Evolutionary conservation across 129 eudicot species (phyloP).

Genomic region (Flaveria brownii): DNA sequence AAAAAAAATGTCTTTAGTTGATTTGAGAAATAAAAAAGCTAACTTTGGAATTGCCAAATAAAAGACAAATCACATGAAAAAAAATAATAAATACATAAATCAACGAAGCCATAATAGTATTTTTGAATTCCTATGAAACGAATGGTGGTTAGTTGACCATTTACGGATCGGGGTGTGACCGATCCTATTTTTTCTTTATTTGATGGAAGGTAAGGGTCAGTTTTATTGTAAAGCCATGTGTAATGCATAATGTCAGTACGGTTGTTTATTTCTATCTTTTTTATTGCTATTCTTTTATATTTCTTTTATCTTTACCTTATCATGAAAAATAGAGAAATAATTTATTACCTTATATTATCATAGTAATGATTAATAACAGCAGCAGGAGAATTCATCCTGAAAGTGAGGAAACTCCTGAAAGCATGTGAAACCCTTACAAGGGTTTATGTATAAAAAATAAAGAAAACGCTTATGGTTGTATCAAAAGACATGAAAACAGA

Average conservation of each 20-base stretch:
- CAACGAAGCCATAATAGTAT: background rate
- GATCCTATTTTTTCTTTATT: background rate
- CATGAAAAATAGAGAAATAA: background rate
- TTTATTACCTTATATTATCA: no score
- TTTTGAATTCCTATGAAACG: background rate
- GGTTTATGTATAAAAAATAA: background rate
- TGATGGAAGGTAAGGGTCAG: background rate
- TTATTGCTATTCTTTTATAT: background rate
- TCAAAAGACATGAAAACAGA: background rate
- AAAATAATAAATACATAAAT: background rate
- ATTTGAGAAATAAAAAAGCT: no score
- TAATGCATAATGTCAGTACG: background rate
- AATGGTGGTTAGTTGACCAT: background rate
- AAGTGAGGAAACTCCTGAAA: slow-evolving; percentile 18
- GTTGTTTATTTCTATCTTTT: background rate
- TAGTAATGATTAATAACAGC: background rate
- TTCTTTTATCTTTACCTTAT: background rate
- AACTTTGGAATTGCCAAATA: no score
- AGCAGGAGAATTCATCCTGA: slow-evolving; percentile 5
- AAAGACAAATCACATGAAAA: no score
- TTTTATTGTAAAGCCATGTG: background rate
- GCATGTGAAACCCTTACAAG: background rate
- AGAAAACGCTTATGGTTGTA: slow-evolving; percentile 8
- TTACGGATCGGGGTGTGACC: background rate
- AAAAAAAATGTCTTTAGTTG: no score